A percentile compares a stretch with the other conserved stretches of the same genome.
Conservation (phyloP, 1,139 yeast species). For the Yamadazyma kanchanaburiensis region DNA sequence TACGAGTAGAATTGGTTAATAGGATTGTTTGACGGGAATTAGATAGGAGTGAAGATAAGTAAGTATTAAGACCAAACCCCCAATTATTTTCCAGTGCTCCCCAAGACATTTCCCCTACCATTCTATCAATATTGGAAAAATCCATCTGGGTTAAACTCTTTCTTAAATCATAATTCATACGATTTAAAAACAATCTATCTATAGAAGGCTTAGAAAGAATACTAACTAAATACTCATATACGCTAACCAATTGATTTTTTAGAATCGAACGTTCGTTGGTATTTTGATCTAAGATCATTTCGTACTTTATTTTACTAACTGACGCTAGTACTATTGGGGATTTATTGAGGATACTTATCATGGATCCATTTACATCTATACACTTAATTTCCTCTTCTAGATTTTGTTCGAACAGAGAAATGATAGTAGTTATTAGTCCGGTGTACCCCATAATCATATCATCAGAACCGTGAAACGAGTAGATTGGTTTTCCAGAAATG, state of each 20-base stretch:
- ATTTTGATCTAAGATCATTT: slow-evolving; percentile 15
- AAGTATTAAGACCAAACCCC: slow-evolving; percentile 22
- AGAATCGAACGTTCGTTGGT: slow-evolving; percentile 25
- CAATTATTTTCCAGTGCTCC: slow-evolving; percentile 14
- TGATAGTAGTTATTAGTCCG: slow-evolving; percentile 68
- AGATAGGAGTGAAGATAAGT: slow-evolving; percentile 23
- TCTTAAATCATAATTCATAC: slow-evolving; percentile 81
- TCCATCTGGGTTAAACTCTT: slow-evolving; percentile 70
- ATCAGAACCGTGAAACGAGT: slow-evolving; percentile 75
- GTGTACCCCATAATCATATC: slow-evolving; percentile 68
- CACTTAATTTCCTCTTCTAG: slow-evolving; percentile 27
- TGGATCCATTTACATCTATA: slow-evolving; percentile 24
- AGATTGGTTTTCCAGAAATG: slow-evolving; percentile 90
- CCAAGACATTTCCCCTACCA: slow-evolving; percentile 53
- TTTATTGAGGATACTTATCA: slow-evolving; percentile 60
- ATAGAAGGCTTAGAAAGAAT: slow-evolving; percentile 77
- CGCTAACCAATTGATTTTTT: slow-evolving; percentile 63
- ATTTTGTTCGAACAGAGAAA: slow-evolving; percentile 55
- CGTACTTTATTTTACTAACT: slow-evolving; percentile 49
- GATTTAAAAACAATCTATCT: slow-evolving; percentile 58
- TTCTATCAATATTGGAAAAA: slow-evolving; percentile 59
- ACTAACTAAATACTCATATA: slow-evolving; percentile 77
- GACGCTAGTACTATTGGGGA: slow-evolving; percentile 76
- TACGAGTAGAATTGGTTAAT: slow-evolving; percentile 32
- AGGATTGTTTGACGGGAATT: slow-evolving; percentile 28